Conservation (phyloP, 2,329 filamentous ascomycete species). For the Aotearoamyces nothofagi region DNA sequence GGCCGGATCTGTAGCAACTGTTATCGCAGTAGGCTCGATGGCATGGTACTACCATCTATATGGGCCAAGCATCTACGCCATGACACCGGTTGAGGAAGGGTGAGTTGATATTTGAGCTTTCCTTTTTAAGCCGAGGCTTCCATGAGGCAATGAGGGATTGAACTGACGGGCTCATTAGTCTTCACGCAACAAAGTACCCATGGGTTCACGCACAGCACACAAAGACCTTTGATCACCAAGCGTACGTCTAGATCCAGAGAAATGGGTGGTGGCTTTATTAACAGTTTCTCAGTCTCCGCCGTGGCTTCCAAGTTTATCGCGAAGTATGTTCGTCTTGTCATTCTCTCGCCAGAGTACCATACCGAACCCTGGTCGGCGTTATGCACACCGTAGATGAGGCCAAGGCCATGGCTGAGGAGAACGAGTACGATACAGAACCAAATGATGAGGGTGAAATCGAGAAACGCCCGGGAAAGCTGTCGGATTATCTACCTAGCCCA, state of each 20-base stretch:
- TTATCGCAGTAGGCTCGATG: constrained; percentile 73
- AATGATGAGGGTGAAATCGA: constrained; percentile 97
- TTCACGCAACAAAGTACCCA: constrained; percentile 83
- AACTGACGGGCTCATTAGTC: constrained; percentile 37
- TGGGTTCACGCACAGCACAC: constrained; percentile 88
- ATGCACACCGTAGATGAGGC: constrained; percentile 95
- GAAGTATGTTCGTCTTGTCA: constrained; percentile 98
- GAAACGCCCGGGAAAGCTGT: constrained; percentile 96
- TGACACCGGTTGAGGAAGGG: constrained; percentile 95
- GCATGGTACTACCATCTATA: constrained; percentile 98
- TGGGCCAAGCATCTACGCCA: constrained; percentile 73
- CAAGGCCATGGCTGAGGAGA: constrained; percentile 92
- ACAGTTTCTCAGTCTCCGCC: constrained; percentile 57
- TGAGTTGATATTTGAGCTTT: too few relatives aligned
- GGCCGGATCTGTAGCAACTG: constrained; percentile 74
- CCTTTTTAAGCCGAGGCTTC: too few relatives aligned
- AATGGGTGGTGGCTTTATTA: constrained; percentile 10
- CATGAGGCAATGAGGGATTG: constrained; percentile 6
- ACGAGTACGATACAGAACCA: constrained; percentile 96
- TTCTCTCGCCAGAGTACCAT: constrained; percentile 87
- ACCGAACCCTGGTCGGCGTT: constrained; percentile 78
- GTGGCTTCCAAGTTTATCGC: constrained; percentile 98
- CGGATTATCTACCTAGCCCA: constrained; percentile 85
- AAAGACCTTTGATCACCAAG: constrained; percentile 94
- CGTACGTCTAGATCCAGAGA: too few relatives aligned